Evolutionary conservation across 169 alveolate species (phyloP), one percentile per base, ranked within the genome.

Genomic region (Plasmodium reichenowi): DNA sequence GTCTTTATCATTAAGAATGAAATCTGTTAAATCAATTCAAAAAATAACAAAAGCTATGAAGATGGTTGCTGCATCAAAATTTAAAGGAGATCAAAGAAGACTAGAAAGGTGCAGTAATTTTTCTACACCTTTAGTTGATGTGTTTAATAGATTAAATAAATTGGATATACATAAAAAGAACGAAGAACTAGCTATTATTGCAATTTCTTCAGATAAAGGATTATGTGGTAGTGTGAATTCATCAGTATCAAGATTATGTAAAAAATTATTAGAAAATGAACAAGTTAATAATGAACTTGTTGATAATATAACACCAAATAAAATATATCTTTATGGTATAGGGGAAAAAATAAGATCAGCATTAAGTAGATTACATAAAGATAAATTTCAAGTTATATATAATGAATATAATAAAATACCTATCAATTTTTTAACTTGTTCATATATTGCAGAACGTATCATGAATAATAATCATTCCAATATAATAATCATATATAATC

Each of bases 1-100:
- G 91, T 95, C 95, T 29, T 94, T 95, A 50, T 94, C 96, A 66
- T 94, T 93, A 22, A 96, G 99, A 74, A 96, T 97, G 96, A 96
- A 96, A 93, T 96, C 99, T 2, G 98, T 97, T 72, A 95, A 94
- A 70, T 95, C 98, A 17, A 97, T 97, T 88, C 98, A 97, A 89
- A 97, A 97, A 97, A 94, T 94, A 47, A 94, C 95, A 24, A 96
- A 97, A 90, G 98, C 99, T 87, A 97, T 96, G 98, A 96, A 97
- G 95, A 97, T 97, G 99, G 98, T 97, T 91, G 99, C 99, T 22
- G 98, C 99, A n/a, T 94, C 99, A 15, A 97, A 97, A 75, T 96
- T 97, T 93, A 97, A 95, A 76, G 96, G 95, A 50, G 98, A 97
- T 74, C 97, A 96, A 60, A 88, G 94, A 50, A 88, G 97, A 17